phyloP scores from a whole-genome alignment of 106 monocot species.

The Vanilla planifolia region DNA sequence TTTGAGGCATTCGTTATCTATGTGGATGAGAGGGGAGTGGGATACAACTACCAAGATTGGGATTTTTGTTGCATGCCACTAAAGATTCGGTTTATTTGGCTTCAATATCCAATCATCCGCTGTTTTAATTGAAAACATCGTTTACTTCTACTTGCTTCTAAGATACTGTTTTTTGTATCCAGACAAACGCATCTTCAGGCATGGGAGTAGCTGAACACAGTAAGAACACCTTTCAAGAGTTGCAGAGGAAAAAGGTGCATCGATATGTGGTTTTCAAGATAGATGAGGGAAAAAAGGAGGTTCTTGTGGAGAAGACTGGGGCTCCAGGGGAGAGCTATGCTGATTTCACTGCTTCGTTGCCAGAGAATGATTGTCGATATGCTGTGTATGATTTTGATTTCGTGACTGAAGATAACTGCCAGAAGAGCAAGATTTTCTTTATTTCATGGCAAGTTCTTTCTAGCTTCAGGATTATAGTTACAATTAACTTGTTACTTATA shows the following conservation, averaged over 20 bases:
- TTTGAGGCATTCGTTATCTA: too few relatives aligned
- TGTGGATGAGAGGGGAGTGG: too few relatives aligned
- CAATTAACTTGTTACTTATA: too few relatives aligned
- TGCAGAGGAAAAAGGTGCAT: conserved; percentile 28
- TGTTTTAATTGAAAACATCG: too few relatives aligned
- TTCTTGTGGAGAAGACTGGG: conserved; percentile 32
- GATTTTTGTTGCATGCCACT: too few relatives aligned
- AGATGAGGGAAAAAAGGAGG: conserved; percentile 30
- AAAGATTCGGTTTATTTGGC: too few relatives aligned
- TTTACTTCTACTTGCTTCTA: too few relatives aligned
- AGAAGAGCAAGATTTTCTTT: conserved; percentile 39
- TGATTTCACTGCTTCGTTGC: conserved; percentile 25
- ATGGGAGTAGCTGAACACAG: conserved; percentile 29
- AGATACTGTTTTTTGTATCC: neutral
- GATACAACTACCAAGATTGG: too few relatives aligned
- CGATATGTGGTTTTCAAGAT: conserved; percentile 34
- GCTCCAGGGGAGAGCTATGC: conserved; percentile 27
- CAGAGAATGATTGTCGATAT: conserved; percentile 32
- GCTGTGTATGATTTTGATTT: conserved; percentile 35
- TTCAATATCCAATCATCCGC: too few relatives aligned
- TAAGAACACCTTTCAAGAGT: conserved; percentile 23
- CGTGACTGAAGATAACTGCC: too few relatives aligned
- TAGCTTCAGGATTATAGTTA: too few relatives aligned
- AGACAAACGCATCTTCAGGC: conserved; percentile 28
- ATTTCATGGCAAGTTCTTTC: conserved; percentile 24